These are phyloP conservation scores for Globisporangium apiculatum DNA, from an alignment of 352 stramenopile genomes.

Conservation along the genomic window DNA sequence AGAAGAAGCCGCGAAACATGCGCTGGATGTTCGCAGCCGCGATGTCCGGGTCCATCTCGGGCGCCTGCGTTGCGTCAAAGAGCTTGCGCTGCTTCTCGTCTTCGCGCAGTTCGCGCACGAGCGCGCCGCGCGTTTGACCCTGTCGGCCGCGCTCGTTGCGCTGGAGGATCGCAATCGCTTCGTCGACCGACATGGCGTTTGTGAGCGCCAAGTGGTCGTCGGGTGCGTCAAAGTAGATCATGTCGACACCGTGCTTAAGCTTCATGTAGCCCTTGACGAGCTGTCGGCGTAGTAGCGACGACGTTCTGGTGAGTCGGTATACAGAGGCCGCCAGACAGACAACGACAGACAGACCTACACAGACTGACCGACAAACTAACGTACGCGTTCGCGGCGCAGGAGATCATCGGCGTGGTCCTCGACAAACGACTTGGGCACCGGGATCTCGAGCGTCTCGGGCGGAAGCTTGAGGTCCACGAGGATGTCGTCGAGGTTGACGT, in stretches of 20 bases:
- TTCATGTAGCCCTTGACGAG: slow-evolving; percentile 89
- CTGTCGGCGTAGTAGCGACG: not conserved
- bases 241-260: slow-evolving; percentile 81
- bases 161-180: slow-evolving; percentile 88
- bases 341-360: too few species aligned
- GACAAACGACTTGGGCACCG: slow-evolving; percentile 85
- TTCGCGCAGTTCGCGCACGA: slow-evolving; percentile 79
- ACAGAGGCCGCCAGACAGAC: not conserved
- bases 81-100: slow-evolving; percentile 78
- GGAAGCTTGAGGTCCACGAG: slow-evolving; percentile 92
- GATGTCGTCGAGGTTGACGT: slow-evolving; percentile 90
- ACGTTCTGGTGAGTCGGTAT: not conserved
- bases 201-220: slow-evolving; percentile 31
- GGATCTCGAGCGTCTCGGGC: slow-evolving; percentile 87
- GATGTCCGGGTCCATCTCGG: slow-evolving; percentile 88
- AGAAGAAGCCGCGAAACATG: slow-evolving; percentile 83
- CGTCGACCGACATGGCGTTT: slow-evolving; percentile 36
- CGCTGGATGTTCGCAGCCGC: slow-evolving; percentile 88
- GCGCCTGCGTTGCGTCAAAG: slow-evolving; percentile 60
- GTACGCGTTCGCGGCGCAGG: slow-evolving; percentile 48
- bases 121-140: slow-evolving; percentile 73
- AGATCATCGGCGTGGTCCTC: slow-evolving; percentile 74
- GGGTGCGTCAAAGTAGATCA: slow-evolving; percentile 39
- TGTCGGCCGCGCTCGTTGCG: slow-evolving; percentile 88
- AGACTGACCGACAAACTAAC: slow-evolving; percentile 4